Percentiles rank a stretch among this genome's conserved stretches.
These are phyloP conservation scores for Sarocladium brachiariae DNA, from an alignment of 2,329 filamentous ascomycete genomes.

Conservation along the genomic window DNA sequence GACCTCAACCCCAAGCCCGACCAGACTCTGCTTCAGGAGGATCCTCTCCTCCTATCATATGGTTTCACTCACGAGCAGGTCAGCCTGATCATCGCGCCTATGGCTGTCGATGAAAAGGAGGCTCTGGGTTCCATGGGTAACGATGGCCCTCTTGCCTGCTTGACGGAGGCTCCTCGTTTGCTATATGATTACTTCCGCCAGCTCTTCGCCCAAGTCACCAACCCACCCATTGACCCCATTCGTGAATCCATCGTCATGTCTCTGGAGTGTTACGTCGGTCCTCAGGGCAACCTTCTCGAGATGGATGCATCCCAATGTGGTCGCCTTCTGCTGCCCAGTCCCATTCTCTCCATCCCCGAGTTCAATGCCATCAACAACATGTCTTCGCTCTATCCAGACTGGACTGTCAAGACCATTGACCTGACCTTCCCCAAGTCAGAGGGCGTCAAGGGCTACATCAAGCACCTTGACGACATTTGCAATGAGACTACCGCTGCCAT, in stretches of 20 bases:
- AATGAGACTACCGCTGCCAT: slow-evolving; percentile 78
- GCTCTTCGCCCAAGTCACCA: slow-evolving; percentile 95
- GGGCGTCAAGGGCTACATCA: slow-evolving; percentile 76
- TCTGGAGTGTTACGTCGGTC: slow-evolving; percentile 89
- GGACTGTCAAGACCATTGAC: slow-evolving; percentile 87
- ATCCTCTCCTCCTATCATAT: slow-evolving; percentile 76
- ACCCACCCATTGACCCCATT: slow-evolving; percentile 95
- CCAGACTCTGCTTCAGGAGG: slow-evolving; percentile 68
- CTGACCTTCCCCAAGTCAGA: slow-evolving; percentile 86
- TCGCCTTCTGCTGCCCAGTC: slow-evolving; percentile 78
- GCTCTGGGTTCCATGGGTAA: slow-evolving; percentile 97
- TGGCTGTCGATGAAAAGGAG: slow-evolving; percentile 97
- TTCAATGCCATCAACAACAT: slow-evolving; percentile 85
- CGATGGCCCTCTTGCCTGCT: slow-evolving; percentile 84
- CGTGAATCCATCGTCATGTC: slow-evolving; percentile 98
- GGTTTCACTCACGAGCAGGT: slow-evolving; percentile 96
- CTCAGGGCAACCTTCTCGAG: slow-evolving; percentile 89
- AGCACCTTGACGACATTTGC: slow-evolving; percentile 83
- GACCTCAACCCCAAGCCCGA: slow-evolving; percentile 64
- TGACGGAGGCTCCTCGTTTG: slow-evolving; percentile 82
- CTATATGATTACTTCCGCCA: slow-evolving; percentile 97
- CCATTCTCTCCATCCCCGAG: slow-evolving; percentile 81
- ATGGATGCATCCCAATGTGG: slow-evolving; percentile 89
- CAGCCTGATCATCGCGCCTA: slow-evolving; percentile 82
- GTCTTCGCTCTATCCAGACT: slow-evolving; percentile 62